These are phyloP conservation scores for Dactylella cylindrospora DNA, from an alignment of 2,329 filamentous ascomycete species.

Conservation along the genomic window DNA sequence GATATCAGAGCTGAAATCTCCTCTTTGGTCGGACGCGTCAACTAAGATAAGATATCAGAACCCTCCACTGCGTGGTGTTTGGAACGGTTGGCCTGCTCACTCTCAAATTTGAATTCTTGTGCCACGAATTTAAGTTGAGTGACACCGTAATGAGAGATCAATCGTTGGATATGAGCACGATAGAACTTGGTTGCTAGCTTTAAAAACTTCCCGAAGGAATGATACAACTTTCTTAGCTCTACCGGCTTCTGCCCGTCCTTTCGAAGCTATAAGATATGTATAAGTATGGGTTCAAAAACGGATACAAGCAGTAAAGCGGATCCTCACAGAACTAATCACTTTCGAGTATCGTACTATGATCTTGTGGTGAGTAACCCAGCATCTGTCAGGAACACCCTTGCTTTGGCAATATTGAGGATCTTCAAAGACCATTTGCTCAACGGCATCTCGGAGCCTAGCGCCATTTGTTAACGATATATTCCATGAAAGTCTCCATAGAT, in stretches of 20 bases:
- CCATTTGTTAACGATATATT: no score
- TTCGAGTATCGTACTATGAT: slow-evolving; percentile 30
- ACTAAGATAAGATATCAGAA: slow-evolving; percentile 23
- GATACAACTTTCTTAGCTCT: slow-evolving; percentile 74
- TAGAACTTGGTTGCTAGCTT: slow-evolving; percentile 89
- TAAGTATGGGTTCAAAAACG: neutral
- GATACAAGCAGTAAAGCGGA: neutral
- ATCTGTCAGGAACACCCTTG: slow-evolving; percentile 17
- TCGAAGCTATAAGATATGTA: slow-evolving; percentile 4
- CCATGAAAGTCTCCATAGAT: no score
- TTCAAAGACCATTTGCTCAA: slow-evolving; percentile 21
- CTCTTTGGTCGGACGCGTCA: slow-evolving; percentile 55
- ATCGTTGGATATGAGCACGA: slow-evolving; percentile 46
- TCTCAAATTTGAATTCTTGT: slow-evolving; percentile 56
- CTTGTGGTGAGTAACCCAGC: slow-evolving; percentile 27
- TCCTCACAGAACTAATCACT: slow-evolving; percentile 8
- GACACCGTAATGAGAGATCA: slow-evolving; percentile 58
- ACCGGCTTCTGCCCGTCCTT: slow-evolving; percentile 57
- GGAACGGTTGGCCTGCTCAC: slow-evolving; percentile 50
- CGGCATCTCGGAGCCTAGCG: slow-evolving; percentile 10
- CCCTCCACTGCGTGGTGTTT: slow-evolving; percentile 12
- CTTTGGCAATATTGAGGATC: slow-evolving; percentile 18
- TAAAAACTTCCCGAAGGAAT: slow-evolving; percentile 79
- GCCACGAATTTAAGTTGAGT: slow-evolving; percentile 63
- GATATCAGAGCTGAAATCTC: slow-evolving; percentile 54